These are phyloP conservation scores for Bolboschoenus planiculmis DNA, from an alignment of 176 grass and related monocot species.

Conservation along the genomic window DNA sequence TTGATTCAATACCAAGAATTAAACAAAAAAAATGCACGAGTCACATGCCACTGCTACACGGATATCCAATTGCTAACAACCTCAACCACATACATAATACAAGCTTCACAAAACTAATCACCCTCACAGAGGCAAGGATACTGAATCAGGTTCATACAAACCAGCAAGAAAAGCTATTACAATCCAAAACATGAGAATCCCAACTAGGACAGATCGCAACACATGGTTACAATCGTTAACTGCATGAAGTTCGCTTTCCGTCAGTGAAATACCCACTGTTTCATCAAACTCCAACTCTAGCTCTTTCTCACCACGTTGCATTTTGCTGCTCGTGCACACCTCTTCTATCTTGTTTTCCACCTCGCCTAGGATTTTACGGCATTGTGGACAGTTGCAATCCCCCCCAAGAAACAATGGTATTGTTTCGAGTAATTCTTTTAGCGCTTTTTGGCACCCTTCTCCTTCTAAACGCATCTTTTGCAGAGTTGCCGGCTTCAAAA, in stretches of 20 bases:
- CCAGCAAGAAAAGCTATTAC: conserved; percentile 57
- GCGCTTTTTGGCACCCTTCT: conserved; percentile 62
- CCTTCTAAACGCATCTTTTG: conserved; percentile 76
- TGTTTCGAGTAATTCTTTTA: conserved; percentile 52
- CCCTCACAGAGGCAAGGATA: conserved; percentile 10
- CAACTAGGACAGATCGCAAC: conserved; percentile 51
- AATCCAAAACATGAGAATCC: conserved; percentile 77
- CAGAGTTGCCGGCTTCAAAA: conserved; percentile 66
- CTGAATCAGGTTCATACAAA: conserved; percentile 51
- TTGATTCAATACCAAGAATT: neutral
- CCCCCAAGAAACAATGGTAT: conserved; percentile 69
- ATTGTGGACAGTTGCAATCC: conserved; percentile 63
- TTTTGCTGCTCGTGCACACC: conserved; percentile 24
- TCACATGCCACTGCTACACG: neutral
- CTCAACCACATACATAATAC: neutral
- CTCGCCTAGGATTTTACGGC: conserved; percentile 34
- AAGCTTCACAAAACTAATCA: neutral
- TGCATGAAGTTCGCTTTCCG: conserved; percentile 25
- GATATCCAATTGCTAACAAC: neutral
- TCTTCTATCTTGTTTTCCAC: conserved; percentile 28
- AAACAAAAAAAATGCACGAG: neutral
- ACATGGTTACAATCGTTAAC: conserved; percentile 48
- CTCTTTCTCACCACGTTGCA: conserved; percentile 12
- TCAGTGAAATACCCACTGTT: neutral
- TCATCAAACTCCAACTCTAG: neutral